These are phyloP conservation scores for Annona squamosa DNA, from an alignment of 164 flowering plant genomes.

Conservation along the genomic window DNA sequence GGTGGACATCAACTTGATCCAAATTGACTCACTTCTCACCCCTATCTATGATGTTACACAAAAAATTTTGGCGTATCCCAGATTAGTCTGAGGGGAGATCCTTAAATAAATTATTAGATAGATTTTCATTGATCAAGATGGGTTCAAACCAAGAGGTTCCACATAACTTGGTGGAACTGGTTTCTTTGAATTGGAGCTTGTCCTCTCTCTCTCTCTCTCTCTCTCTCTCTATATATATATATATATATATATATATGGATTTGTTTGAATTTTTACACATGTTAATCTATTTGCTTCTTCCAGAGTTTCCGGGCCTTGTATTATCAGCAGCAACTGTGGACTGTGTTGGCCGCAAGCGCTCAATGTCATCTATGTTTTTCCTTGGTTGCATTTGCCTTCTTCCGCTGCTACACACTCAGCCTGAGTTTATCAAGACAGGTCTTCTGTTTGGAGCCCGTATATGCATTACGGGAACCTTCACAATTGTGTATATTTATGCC, in stretches of 20 bases:
- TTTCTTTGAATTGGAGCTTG: neutral
- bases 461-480: slow-evolving; percentile 61
- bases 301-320: slow-evolving; percentile 86
- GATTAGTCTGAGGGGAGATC: too few relatives aligned
- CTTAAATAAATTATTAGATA: too few relatives aligned
- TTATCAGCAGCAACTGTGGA: slow-evolving; percentile 66
- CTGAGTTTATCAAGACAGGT: slow-evolving; percentile 45
- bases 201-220: neutral
- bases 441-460: slow-evolving; percentile 81
- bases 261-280: too few relatives aligned
- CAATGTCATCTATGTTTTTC: slow-evolving; percentile 63
- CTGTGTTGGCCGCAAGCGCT: slow-evolving; percentile 68
- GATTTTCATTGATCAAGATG: too few relatives aligned
- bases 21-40: too few relatives aligned
- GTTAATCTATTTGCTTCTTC: slow-evolving; percentile 1
- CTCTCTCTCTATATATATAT: too few relatives aligned
- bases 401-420: slow-evolving; percentile 51
- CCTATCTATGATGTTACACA: too few relatives aligned
- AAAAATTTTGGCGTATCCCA: too few relatives aligned
- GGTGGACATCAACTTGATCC: too few relatives aligned
- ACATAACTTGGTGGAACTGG: too few relatives aligned
- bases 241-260: too few relatives aligned
- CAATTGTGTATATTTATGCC: slow-evolving; percentile 61
- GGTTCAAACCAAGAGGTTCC: too few relatives aligned
- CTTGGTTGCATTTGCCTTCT: slow-evolving; percentile 49